Percentiles rank a stretch among this genome's conserved stretches.
phyloP scores from a whole-genome alignment of 139 green algal species.

The Gonium pectorale region DNA sequence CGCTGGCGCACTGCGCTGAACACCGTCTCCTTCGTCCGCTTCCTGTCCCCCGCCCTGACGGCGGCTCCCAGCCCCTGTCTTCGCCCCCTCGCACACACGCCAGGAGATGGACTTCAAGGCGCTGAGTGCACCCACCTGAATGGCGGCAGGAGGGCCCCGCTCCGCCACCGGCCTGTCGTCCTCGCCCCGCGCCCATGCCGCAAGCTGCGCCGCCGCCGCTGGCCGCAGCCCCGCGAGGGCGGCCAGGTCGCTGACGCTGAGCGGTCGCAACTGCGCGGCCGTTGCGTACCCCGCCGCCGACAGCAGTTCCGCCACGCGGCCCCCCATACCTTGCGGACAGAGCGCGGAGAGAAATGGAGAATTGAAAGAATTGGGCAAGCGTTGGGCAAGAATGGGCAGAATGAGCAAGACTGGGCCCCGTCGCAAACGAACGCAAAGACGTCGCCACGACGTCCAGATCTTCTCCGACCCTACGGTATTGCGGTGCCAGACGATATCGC shows the following conservation, averaged over 20 bases:
- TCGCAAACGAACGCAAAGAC: background rate
- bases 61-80: no score
- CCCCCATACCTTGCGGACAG: constrained; percentile 20
- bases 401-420: no score
- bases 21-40: background rate
- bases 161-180: constrained; percentile 7
- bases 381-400: no score
- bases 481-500: background rate
- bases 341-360: no score
- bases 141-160: constrained; percentile 10
- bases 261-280: background rate
- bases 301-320: background rate
- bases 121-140: constrained; percentile 10
- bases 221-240: constrained; percentile 3
- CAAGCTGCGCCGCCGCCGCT: background rate
- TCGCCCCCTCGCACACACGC: no score
- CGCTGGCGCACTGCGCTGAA: background rate
- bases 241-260: background rate
- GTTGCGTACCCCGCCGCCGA: background rate
- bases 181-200: background rate
- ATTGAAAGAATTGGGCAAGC: no score
- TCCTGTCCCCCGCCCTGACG: no score
- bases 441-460: background rate
- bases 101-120: no score
- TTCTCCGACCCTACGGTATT: background rate